These are phyloP conservation scores for Apiospora marii DNA, from an alignment of 2,329 filamentous ascomycete species.

Conservation along the genomic window DNA sequence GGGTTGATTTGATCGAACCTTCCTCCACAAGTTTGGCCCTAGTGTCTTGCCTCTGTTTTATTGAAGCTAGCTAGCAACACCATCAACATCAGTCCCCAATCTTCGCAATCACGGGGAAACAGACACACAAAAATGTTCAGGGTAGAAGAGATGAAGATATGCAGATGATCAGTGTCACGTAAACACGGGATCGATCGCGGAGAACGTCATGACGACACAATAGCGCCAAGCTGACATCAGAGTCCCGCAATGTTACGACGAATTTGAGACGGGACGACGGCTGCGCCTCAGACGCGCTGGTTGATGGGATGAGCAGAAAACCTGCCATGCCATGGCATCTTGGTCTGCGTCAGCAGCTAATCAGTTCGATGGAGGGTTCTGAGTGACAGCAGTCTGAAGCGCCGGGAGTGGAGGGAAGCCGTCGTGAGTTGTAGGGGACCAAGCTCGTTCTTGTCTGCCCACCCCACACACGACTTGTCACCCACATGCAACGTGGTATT, in stretches of 20 bases:
- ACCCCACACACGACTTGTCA: background rate
- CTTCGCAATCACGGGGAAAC: background rate
- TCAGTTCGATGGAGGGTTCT: background rate
- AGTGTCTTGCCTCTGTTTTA: background rate
- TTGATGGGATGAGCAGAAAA: background rate
- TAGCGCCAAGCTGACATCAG: constrained; percentile 14
- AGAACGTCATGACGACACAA: constrained; percentile 16
- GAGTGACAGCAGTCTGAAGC: background rate
- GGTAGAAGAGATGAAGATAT: background rate
- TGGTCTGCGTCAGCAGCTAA: background rate
- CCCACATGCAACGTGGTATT: constrained; percentile 17
- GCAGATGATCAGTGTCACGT: background rate
- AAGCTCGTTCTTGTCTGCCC: background rate
- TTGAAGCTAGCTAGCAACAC: background rate
- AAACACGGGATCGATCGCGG: background rate
- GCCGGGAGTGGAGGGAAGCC: background rate
- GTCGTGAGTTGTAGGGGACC: background rate
- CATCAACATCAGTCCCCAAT: background rate
- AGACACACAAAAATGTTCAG: background rate
- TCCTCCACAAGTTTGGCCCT: constrained; percentile 2
- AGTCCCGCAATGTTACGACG: constrained; percentile 12
- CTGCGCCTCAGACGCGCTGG: background rate
- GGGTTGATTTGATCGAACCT: background rate
- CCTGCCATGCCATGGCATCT: constrained; percentile 5
- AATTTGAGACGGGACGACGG: constrained; percentile 10